A percentile compares a stretch with the other conserved stretches of the same genome.
Conservation (phyloP, 192 early-diverging fungal genomes). For the Helicostylum pulchrum region DNA sequence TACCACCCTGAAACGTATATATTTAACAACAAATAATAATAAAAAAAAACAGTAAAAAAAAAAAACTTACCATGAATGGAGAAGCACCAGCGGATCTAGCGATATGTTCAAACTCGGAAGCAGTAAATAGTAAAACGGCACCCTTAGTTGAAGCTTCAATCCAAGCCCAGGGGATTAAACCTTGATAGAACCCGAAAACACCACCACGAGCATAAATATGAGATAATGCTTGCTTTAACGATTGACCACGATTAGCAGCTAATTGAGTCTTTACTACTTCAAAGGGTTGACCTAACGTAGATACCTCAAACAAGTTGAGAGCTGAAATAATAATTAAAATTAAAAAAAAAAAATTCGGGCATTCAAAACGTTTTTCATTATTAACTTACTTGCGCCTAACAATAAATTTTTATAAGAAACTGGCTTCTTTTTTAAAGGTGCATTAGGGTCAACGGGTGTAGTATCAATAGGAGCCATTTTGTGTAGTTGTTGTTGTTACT, state of each 20-base stretch:
- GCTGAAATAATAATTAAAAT: constrained; percentile 17
- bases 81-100: constrained; percentile 49
- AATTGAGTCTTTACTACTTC: constrained; percentile 96
- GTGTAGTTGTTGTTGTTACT: neutral
- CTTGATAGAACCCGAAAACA: constrained; percentile 92
- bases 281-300: constrained; percentile 92
- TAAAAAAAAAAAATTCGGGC: too few species aligned
- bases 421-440: constrained; percentile 74
- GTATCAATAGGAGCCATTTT: constrained; percentile 17
- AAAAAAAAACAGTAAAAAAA: constrained; percentile 16
- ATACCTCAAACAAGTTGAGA: constrained; percentile 85
- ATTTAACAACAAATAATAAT: neutral
- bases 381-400: constrained; percentile 78
- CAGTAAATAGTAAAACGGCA: constrained; percentile 59
- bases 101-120: constrained; percentile 57
- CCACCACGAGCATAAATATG: constrained; percentile 85
- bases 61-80: constrained; percentile 46
- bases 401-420: constrained; percentile 83
- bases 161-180: constrained; percentile 69
- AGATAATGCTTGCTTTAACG: constrained; percentile 63
- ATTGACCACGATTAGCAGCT: constrained; percentile 88
- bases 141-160: constrained; percentile 62
- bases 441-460: constrained; percentile 20
- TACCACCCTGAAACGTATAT: constrained; percentile 59
- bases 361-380: neutral